These are phyloP conservation scores for Rhodosporidiobolus sp. DNA, from an alignment of 768 basidiomycete genomes.

Conservation along the genomic window DNA sequence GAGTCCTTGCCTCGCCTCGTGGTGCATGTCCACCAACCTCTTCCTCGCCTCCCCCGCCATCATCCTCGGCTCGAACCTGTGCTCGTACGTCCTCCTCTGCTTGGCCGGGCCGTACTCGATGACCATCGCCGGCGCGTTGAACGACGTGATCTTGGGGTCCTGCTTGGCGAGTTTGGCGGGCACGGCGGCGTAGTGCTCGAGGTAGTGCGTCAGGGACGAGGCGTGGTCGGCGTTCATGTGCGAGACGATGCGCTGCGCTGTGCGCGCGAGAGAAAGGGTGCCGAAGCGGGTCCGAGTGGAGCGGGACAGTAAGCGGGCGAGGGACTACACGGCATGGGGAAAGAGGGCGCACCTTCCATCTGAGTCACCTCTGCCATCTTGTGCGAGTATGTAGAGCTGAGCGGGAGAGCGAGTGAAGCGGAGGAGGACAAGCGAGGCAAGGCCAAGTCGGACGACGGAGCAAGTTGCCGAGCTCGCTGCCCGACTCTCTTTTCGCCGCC, in stretches of 20 bases:
- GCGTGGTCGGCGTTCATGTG: no score
- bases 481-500: no score
- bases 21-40: conserved; percentile 25
- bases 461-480: no score
- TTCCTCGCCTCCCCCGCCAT: conserved; percentile 16
- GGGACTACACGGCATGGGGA: no score
- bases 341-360: no score
- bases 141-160: conserved; percentile 9
- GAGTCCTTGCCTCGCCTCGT: conserved; percentile 5
- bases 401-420: no score
- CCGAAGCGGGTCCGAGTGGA: no score
- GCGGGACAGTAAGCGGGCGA: no score
- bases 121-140: not conserved
- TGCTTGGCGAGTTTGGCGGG: not conserved
- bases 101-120: conserved; percentile 3
- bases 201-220: conserved; percentile 1
- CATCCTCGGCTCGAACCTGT: conserved; percentile 23
- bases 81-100: not conserved
- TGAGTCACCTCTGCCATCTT: no score
- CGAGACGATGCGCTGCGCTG: not conserved
- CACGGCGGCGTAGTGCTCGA: not conserved
- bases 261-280: not conserved
- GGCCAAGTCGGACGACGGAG: no score
- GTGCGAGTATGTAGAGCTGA: no score
- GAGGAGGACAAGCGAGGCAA: no score